Evolutionary conservation across 495 filamentous ascomycete species (phyloP), one percentile per base, ranked within the genome.

Genomic region (Aspergillus sparsus): DNA sequence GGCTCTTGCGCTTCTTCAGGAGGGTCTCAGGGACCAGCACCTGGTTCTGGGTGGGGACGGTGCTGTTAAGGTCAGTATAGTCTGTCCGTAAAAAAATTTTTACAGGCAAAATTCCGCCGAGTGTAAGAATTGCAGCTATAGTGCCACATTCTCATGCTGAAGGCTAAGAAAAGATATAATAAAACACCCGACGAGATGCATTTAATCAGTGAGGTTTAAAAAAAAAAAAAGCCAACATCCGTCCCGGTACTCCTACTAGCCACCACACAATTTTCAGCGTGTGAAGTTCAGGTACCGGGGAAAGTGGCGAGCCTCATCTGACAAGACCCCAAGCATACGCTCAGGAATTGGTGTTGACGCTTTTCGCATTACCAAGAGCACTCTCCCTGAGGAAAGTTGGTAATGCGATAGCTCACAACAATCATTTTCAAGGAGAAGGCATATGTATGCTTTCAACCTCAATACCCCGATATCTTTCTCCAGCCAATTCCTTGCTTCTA

Each of bases 1-100:
- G 93, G 77, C 85, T 89, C 91, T 98, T 98, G 85, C 94, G 92
- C 89, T 98, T 98, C 89, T 97, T 98, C 71, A 97, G 88, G 73
- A 97, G 90, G 67, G 93, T 97, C 87, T 97, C 93, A 58, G 93
- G 93, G 72, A 97, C 92, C 68, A 97, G 87, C 76, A 97, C 87
- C 75, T 97, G 88, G 77, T 97, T 89, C 78, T 89, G 72, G 74
- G 92, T 93, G 47, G 93, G 89, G 68, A 93, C 88, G 78, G 85
- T 83, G 77, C 91, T 95, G 79, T 76, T 71, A 82, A 86, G 70
- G 78, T 85, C 77, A 87, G 85, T 81, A 90, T 83, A 84, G 83
- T 87, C 82, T 78, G 82, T 88, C 87, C 82, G 78, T 80, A 82
- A 76, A 74, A 73, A 70, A 74, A 21, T 47, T 47, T 47, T 75